Conservation (phyloP, 1,284 basidiomycete species). For the Acaromyces ingoldii region DNA sequence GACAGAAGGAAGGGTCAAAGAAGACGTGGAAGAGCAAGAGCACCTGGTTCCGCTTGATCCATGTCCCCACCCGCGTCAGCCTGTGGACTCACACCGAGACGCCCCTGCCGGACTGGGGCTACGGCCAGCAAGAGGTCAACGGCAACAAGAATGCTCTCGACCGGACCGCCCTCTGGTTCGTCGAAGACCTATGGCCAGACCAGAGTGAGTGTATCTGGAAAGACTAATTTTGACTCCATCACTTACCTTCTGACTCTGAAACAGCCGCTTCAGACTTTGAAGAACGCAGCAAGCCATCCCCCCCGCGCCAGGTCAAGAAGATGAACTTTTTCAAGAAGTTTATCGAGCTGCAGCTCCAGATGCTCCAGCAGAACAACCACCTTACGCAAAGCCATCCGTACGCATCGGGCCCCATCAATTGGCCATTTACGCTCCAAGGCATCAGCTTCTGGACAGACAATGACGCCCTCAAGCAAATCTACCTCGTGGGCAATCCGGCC, state of each 20-base stretch:
- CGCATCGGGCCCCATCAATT: constrained; percentile 86
- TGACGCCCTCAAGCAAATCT: constrained; percentile 64
- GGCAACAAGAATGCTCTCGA: constrained; percentile 90
- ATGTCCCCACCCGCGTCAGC: constrained; percentile 81
- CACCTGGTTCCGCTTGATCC: constrained; percentile 57
- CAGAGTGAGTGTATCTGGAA: constrained; percentile 65
- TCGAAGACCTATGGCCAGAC: constrained; percentile 72
- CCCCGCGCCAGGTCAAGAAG: constrained; percentile 67
- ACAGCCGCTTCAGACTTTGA: constrained; percentile 39
- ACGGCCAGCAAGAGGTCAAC: constrained; percentile 94
- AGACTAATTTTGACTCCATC: too few species aligned
- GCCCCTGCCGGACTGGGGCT: constrained; percentile 89
- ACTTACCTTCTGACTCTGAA: constrained; percentile 27
- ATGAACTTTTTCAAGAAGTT: constrained; percentile 94
- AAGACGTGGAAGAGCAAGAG: constrained; percentile 29
- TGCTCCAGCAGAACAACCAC: constrained; percentile 96
- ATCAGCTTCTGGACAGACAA: constrained; percentile 91
- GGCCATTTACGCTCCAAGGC: constrained; percentile 91
- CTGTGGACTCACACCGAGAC: constrained; percentile 82
- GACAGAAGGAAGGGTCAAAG: constrained; percentile 11
- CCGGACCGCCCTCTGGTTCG: constrained; percentile 78
- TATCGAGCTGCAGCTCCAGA: constrained; percentile 82
- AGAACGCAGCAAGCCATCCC: constrained; percentile 26
- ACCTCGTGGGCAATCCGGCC: constrained; percentile 84
- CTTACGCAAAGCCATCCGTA: constrained; percentile 93